Evolutionary conservation across 805 yeast genomes (phyloP).

Genomic region (Cyberlindnera mrakii): DNA sequence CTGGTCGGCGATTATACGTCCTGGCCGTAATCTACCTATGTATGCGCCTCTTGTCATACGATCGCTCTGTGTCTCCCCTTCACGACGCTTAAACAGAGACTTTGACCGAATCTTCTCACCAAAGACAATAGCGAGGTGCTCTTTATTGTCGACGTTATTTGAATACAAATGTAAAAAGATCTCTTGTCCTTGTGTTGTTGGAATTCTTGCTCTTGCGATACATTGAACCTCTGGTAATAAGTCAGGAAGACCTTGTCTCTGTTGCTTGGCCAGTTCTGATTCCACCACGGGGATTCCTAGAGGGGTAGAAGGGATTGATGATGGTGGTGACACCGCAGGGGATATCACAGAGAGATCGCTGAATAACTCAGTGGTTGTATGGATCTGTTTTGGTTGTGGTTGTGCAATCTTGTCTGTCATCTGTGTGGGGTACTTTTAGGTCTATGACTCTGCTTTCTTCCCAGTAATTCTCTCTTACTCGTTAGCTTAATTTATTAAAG

Average conservation of each 20-base stretch:
- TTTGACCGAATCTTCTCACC: conserved; percentile 85
- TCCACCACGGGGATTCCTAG: conserved; percentile 20
- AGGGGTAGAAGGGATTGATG: conserved; percentile 23
- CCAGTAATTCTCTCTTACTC: too few relatives aligned
- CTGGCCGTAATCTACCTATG: conserved; percentile 84
- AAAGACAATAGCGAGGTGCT: conserved; percentile 94
- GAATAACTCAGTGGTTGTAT: conserved; percentile 21
- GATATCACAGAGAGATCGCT: conserved; percentile 34
- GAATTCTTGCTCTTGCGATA: conserved; percentile 91
- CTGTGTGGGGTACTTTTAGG: background rate
- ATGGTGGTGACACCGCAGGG: conserved; percentile 31
- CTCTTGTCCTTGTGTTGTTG: conserved; percentile 93
- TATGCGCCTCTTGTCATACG: conserved; percentile 99
- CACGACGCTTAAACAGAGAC: conserved; percentile 55
- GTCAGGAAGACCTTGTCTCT: conserved; percentile 41
- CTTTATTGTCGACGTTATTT: conserved; percentile 83
- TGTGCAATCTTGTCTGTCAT: conserved; percentile 10
- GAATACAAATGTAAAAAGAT: conserved; percentile 85
- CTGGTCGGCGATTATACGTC: conserved; percentile 62
- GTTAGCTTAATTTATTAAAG: too few relatives aligned
- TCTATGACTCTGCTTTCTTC: background rate
- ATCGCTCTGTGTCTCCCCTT: conserved; percentile 79
- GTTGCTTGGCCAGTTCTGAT: conserved; percentile 13
- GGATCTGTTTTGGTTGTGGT: conserved; percentile 19
- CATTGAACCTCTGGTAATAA: conserved; percentile 74